Conservation (phyloP, 2,329 filamentous ascomycete genomes). For the Xylariaceae sp. region DNA sequence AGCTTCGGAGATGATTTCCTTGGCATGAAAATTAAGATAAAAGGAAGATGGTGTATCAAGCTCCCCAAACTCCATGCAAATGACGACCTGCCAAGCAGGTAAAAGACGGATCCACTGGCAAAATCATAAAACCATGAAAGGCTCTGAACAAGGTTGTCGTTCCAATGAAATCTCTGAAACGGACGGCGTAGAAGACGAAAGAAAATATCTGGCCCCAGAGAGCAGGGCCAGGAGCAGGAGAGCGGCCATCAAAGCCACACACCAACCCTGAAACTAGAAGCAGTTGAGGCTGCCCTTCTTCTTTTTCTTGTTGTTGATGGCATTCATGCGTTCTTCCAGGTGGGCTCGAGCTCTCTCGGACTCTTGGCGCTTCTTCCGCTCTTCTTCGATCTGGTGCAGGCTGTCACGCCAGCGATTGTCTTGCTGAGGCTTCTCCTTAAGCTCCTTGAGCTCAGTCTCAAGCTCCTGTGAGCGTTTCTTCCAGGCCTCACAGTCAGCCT, state of each 20-base stretch:
- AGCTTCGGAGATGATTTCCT: too few species aligned
- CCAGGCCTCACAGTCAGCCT: conserved; percentile 85
- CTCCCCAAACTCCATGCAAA: conserved; percentile 19
- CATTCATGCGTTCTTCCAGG: conserved; percentile 91
- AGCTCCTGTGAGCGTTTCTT: conserved; percentile 77
- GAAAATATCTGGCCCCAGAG: conserved; percentile 6
- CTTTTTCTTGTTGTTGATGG: conserved; percentile 89
- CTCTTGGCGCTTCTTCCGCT: conserved; percentile 85
- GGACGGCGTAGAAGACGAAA: not conserved
- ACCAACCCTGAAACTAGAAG: conserved; percentile 60
- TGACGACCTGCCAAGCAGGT: not conserved
- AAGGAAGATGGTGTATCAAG: conserved; percentile 3
- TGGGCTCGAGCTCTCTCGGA: conserved; percentile 86
- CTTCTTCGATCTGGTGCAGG: conserved; percentile 91
- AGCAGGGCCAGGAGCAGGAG: conserved; percentile 10
- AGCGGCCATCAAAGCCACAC: conserved; percentile 5
- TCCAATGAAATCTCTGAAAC: not conserved
- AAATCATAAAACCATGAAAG: not conserved
- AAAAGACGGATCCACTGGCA: not conserved
- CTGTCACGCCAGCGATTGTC: conserved; percentile 56
- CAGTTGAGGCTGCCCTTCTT: conserved; percentile 95
- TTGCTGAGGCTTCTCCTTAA: conserved; percentile 50
- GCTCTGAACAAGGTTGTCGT: not conserved
- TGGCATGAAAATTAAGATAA: conserved; percentile 3
- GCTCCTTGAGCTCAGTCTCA: conserved; percentile 66